Evolutionary conservation across 805 yeast species (phyloP).

Genomic region (Myxozyma kluyveri): DNA sequence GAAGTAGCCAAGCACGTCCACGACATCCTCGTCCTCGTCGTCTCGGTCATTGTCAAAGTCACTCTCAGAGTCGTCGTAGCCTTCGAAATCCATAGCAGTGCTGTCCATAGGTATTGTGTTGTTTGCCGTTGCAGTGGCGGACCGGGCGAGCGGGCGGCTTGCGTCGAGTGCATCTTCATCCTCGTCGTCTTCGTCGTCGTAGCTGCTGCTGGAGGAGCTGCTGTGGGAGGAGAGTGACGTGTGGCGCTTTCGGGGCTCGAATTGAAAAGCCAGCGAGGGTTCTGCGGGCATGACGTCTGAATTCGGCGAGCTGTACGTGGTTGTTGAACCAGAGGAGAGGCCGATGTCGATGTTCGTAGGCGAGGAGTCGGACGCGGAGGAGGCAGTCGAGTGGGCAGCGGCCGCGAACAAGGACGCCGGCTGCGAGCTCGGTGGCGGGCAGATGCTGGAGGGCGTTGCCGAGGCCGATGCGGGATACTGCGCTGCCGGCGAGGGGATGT

Average conservation of each 20-base stretch:
- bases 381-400: neutral
- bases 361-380: slow-evolving; percentile 2
- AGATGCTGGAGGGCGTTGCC: neutral
- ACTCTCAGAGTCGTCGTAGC: slow-evolving; percentile 1
- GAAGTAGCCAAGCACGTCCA: slow-evolving; percentile 24
- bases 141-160: neutral
- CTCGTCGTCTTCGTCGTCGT: slow-evolving; percentile 3
- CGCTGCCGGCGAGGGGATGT: no score
- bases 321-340: neutral
- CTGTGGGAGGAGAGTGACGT: neutral
- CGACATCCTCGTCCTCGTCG: slow-evolving; percentile 22
- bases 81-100: neutral
- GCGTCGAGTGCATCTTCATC: neutral
- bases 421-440: neutral
- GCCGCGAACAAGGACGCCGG: slow-evolving; percentile 3
- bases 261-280: neutral
- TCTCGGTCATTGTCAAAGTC: slow-evolving; percentile 16
- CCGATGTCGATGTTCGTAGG: neutral
- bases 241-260: neutral
- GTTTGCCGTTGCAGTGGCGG: neutral
- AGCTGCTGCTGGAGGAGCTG: slow-evolving; percentile 1
- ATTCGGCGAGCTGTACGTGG: slow-evolving; percentile 8
- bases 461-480: no score
- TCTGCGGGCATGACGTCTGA: neutral
- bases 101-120: neutral